Base-by-base conservation (phyloP, 192 early-diverging fungal genomes). In the Jimgerdemannia flammicorona region DNA sequence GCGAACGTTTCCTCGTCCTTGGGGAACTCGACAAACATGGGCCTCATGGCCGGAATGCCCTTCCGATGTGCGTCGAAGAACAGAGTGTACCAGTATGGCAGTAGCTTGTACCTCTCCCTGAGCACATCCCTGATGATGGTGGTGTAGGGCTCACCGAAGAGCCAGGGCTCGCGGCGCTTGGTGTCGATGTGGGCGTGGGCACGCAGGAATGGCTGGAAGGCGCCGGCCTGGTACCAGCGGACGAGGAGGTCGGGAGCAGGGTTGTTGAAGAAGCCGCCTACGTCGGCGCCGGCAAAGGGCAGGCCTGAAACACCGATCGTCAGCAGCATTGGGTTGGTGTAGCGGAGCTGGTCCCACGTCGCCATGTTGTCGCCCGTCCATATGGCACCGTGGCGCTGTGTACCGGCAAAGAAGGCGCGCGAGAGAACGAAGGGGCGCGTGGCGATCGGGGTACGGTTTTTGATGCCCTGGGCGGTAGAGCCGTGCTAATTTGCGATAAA, bases 281-380 rank as follows among this genome's bases (percentile, higher is more conserved):
- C 93, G 78, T 99, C 98, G 20, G 97, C 97, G 43, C 98, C 98
- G 40, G 84, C 81, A 82, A 99, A 99, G 4, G 94, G 85, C 54
- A 99, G 82, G n/a, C 97, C 98, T 40, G 92, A 87, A 41, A 96
- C 67, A 73, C 94, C 91, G 79, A 97, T 92, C 65, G 93, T 88
- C 64, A 99, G 80, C 17, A 97, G 78, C 97, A 98, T 98, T 4
- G 97, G 95, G 4, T 92, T 87, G 10, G 95, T 90, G 4, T 87
- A 86, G 40, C 82, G 88, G 66, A 99, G 77, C 66, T 97, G 93
- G 66, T 91, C 89, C 98, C 98, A 99, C 40, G 84, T 82, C 7
- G 95, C 96, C 4, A 90, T 81, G 78, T 98, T 99, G 81, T 99
- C 98, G 54, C 98, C 98, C 3, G 98, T 99, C 98, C 98, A 99